phyloP scores from a whole-genome alignment of 805 yeast species.

The Candida germanica region DNA sequence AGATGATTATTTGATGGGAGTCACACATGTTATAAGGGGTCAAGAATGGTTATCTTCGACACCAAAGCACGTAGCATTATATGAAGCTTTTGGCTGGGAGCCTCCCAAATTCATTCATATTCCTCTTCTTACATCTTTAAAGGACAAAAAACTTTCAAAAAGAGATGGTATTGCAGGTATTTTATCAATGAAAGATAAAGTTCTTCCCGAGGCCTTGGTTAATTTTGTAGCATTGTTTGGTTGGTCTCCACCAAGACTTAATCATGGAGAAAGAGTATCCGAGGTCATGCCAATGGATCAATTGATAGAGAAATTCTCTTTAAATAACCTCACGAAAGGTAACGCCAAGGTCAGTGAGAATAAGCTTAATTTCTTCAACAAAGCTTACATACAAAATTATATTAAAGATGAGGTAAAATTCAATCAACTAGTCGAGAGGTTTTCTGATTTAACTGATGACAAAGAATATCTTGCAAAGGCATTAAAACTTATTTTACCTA shows the following conservation, averaged over 20 bases:
- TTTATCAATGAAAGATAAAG: constrained; percentile 46
- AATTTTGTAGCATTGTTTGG: constrained; percentile 91
- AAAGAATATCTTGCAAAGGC: constrained; percentile 30
- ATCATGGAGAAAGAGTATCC: constrained; percentile 43
- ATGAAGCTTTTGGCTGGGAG: constrained; percentile 80
- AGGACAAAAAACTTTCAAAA: constrained; percentile 79
- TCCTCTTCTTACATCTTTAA: constrained; percentile 74
- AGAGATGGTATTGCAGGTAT: constrained; percentile 82
- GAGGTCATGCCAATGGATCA: constrained; percentile 54
- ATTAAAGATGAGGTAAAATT: constrained; percentile 17
- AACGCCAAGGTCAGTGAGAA: constrained; percentile 85
- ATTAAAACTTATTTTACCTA: constrained; percentile 44
- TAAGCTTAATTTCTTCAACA: constrained; percentile 76
- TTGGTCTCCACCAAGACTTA: constrained; percentile 78
- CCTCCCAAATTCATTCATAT: constrained; percentile 85
- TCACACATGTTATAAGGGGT: constrained; percentile 93
- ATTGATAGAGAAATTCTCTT: constrained; percentile 52
- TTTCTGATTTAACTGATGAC: constrained; percentile 12
- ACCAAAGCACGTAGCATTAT: constrained; percentile 87
- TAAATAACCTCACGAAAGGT: constrained; percentile 82
- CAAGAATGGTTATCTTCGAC: constrained; percentile 98
- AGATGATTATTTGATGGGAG: constrained; percentile 90
- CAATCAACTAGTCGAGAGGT: constrained; percentile 12
- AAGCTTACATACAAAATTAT: constrained; percentile 45
- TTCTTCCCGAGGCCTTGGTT: constrained; percentile 80